phyloP scores from a whole-genome alignment of 371 early-diverging fungal genomes.

The Fennellomyces sp. region DNA sequence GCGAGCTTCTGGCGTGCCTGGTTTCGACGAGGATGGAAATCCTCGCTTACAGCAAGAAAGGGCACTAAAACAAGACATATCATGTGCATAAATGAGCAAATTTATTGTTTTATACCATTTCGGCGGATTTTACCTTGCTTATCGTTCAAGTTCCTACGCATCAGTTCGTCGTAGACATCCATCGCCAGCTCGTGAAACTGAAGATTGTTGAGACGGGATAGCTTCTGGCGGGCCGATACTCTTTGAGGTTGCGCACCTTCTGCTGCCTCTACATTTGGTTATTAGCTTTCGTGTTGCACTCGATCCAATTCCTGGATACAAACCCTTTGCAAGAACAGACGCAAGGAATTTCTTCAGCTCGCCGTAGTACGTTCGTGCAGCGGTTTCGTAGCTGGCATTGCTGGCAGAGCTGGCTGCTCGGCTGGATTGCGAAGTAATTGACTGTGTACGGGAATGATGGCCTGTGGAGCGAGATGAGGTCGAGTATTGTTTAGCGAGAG shows the following conservation, averaged over 20 bases:
- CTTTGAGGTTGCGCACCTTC: slow-evolving; percentile 60
- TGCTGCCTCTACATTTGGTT: slow-evolving; percentile 46
- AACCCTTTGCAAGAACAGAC: slow-evolving; percentile 43
- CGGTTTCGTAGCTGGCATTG: slow-evolving; percentile 31
- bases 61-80: slow-evolving; percentile 63
- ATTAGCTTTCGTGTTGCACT: too few species aligned
- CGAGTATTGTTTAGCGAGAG: slow-evolving; percentile 15
- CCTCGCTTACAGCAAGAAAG: slow-evolving; percentile 80
- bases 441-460: slow-evolving; percentile 38
- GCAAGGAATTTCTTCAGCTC: slow-evolving; percentile 41
- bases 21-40: slow-evolving; percentile 94
- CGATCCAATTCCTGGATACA: too few species aligned
- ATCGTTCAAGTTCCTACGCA: slow-evolving; percentile 66
- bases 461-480: slow-evolving; percentile 30
- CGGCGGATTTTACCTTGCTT: slow-evolving; percentile 54
- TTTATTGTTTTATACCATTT: neutral
- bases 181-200: slow-evolving; percentile 95
- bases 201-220: slow-evolving; percentile 75
- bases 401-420: slow-evolving; percentile 18
- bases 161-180: slow-evolving; percentile 95
- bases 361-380: slow-evolving; percentile 41
- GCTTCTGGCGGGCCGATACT: slow-evolving; percentile 82
- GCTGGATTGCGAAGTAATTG: slow-evolving; percentile 36
- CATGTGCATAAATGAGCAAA: neutral
- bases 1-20: slow-evolving; percentile 97